These are phyloP conservation scores for Pythium sp. DNA, from an alignment of 352 stramenopile species.

Conservation along the genomic window DNA sequence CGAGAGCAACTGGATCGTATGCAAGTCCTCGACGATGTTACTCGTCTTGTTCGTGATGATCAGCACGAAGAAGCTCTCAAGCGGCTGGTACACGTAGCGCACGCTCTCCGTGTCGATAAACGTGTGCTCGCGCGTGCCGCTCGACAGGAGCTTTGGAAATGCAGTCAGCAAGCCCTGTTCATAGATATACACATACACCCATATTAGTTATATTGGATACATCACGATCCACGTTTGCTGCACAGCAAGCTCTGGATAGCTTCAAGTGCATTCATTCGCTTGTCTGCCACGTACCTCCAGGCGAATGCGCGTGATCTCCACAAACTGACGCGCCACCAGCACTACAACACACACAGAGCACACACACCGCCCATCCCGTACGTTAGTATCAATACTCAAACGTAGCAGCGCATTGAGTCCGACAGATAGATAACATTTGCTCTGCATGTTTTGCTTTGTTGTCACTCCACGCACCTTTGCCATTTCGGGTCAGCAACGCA, in stretches of 20 bases:
- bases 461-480: constrained; percentile 81
- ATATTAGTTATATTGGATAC: background rate
- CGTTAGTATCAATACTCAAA: background rate
- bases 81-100: constrained; percentile 98
- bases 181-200: background rate
- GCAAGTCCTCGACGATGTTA: constrained; percentile 99
- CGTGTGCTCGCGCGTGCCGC: constrained; percentile 94
- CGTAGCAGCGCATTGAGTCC: too few relatives aligned
- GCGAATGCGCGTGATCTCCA: constrained; percentile 98
- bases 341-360: constrained; percentile 37
- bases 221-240: background rate
- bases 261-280: background rate
- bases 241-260: background rate
- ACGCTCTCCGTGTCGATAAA: constrained; percentile 99
- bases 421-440: background rate
- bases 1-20: constrained; percentile 96
- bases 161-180: constrained; percentile 93
- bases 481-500: constrained; percentile 92
- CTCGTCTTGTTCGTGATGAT: constrained; percentile 99
- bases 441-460: background rate
- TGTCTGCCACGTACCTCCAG: constrained; percentile 83
- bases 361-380: too few relatives aligned
- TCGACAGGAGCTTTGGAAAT: constrained; percentile 98
- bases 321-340: constrained; percentile 97
- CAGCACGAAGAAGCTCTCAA: constrained; percentile 98